Evolutionary conservation across 768 basidiomycete genomes (phyloP).

Genomic region (Epithele typhae): DNA sequence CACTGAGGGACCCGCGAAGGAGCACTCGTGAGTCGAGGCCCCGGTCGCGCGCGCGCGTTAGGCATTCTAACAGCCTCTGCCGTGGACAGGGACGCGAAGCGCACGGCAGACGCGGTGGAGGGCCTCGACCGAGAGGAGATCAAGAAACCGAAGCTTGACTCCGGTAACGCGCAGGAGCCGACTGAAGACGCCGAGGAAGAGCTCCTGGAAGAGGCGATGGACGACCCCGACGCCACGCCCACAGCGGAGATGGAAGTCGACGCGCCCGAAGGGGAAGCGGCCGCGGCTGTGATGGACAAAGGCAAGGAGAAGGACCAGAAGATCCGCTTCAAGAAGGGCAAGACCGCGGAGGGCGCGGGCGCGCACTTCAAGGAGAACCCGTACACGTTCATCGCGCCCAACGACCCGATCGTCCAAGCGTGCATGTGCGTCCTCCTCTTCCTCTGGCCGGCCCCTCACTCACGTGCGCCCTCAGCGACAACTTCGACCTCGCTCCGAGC

Average conservation of each 20-base stretch:
- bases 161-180: constrained; percentile 12
- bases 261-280: not conserved
- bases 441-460: not conserved
- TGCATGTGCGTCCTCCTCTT: constrained; percentile 58
- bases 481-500: constrained; percentile 58
- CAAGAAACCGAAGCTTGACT: constrained; percentile 46
- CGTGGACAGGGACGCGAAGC: constrained; percentile 45
- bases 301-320: constrained; percentile 9
- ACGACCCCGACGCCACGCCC: not conserved
- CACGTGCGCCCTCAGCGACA: constrained; percentile 43
- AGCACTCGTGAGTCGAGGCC: constrained; percentile 7
- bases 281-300: not conserved
- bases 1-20: constrained; percentile 2
- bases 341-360: constrained; percentile 19
- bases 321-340: constrained; percentile 19
- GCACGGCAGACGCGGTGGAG: constrained; percentile 40
- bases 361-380: constrained; percentile 76
- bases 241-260: constrained; percentile 14
- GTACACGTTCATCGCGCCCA: constrained; percentile 71
- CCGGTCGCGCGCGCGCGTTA: no score
- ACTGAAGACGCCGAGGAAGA: constrained; percentile 14
- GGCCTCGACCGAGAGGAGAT: constrained; percentile 37
- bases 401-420: constrained; percentile 63
- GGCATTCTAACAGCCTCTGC: no score
- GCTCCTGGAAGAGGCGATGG: constrained; percentile 4